Evolutionary conservation across 352 stramenopile genomes (phyloP).

Genomic region (Blastocystis hominis): DNA sequence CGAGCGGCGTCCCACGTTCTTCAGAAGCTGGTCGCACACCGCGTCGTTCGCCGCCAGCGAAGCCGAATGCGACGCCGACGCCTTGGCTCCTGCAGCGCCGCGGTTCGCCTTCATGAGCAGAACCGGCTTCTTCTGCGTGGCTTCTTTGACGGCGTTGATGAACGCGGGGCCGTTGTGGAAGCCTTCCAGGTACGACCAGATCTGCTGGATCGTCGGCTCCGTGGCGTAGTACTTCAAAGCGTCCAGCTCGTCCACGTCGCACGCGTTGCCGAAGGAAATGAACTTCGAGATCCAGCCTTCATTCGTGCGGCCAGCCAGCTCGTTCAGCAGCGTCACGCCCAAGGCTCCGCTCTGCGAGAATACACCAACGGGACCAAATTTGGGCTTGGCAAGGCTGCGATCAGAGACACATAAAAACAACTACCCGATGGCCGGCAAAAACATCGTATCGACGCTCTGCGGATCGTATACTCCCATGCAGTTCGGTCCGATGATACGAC

Average conservation of each 20-base stretch:
- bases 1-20: background rate
- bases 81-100: background rate
- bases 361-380: background rate
- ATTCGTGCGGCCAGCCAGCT: constrained; percentile 2
- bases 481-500: constrained; percentile 46
- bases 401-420: background rate
- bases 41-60: constrained; percentile 38
- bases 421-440: background rate
- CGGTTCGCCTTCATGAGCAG: constrained; percentile 47
- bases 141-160: background rate
- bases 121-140: constrained; percentile 19
- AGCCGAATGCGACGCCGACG: constrained; percentile 31
- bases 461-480: constrained; percentile 46
- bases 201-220: constrained; percentile 26
- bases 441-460: constrained; percentile 14
- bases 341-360: constrained; percentile 37
- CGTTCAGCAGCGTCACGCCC: constrained; percentile 5
- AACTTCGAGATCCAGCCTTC: constrained; percentile 43
- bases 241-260: constrained; percentile 37
- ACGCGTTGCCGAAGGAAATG: constrained; percentile 43
- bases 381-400: constrained; percentile 23
- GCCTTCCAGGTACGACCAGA: constrained; percentile 37
- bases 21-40: constrained; percentile 27
- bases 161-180: constrained; percentile 28
- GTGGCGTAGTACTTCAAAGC: background rate